Evolutionary conservation across 768 basidiomycete genomes (phyloP).

Genomic region (Heimioporus sp.): DNA sequence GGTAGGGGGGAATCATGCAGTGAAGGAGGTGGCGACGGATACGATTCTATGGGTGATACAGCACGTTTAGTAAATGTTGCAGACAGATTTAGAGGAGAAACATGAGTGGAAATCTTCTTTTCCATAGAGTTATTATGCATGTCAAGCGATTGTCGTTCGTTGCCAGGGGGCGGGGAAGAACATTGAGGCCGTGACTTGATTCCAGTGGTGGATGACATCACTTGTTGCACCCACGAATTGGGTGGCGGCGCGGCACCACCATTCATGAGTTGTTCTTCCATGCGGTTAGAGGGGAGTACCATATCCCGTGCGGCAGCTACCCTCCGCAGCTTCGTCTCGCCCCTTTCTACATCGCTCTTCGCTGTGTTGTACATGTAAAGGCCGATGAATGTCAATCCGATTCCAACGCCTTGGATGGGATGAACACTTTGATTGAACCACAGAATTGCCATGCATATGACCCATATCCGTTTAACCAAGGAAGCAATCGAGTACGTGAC

Average conservation of each 20-base stretch:
- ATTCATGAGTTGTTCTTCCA: constrained; percentile 51
- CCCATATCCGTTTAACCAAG: constrained; percentile 94
- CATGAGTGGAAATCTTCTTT: constrained; percentile 12
- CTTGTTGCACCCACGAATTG: not conserved
- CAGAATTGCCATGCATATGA: constrained; percentile 95
- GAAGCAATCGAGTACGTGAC: constrained; percentile 99
- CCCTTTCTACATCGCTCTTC: constrained; percentile 88
- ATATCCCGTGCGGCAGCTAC: constrained; percentile 70
- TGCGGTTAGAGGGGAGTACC: constrained; percentile 65
- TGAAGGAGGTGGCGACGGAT: constrained; percentile 49
- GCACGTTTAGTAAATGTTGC: constrained; percentile 24
- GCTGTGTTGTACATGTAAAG: constrained; percentile 96
- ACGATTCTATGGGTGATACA: constrained; percentile 37
- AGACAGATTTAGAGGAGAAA: constrained; percentile 18
- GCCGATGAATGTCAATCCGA: constrained; percentile 83
- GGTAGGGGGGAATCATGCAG: constrained; percentile 25
- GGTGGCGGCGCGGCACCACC: constrained; percentile 35
- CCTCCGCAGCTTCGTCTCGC: constrained; percentile 83
- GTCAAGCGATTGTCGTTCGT: constrained; percentile 1
- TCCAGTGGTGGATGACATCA: constrained; percentile 24
- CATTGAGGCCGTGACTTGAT: constrained; percentile 19
- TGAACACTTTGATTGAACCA: constrained; percentile 94
- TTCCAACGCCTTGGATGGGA: constrained; percentile 84
- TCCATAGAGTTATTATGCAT: constrained; percentile 10
- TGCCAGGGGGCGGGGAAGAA: constrained; percentile 2